Evolutionary conservation across 768 basidiomycete genomes (phyloP).

Genomic region (Tulasnella sp.): DNA sequence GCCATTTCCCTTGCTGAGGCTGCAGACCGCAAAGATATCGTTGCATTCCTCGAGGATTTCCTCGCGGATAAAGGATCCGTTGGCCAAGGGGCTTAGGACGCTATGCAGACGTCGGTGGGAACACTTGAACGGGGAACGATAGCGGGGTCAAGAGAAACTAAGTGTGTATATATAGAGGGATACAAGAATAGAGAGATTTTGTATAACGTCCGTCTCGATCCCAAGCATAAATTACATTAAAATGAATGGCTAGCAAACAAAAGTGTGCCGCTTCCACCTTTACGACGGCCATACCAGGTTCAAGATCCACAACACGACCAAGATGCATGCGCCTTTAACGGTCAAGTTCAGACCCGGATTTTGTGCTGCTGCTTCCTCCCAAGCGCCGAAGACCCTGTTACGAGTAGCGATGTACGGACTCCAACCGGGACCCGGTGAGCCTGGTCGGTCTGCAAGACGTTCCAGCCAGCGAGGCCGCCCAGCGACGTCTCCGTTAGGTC

Average conservation of each 20-base stretch:
- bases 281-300: slow-evolving; percentile 57
- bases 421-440: slow-evolving; percentile 32
- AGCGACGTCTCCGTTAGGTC: neutral
- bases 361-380: slow-evolving; percentile 35
- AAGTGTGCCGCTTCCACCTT: slow-evolving; percentile 26
- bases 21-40: slow-evolving; percentile 56
- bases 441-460: slow-evolving; percentile 44
- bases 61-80: slow-evolving; percentile 12
- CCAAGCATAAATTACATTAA: neutral
- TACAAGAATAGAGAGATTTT: neutral
- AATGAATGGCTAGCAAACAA: neutral
- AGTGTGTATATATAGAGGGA: too few species aligned
- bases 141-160: too few species aligned
- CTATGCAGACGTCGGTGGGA: neutral
- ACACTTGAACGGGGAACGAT: neutral
- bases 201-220: neutral
- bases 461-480: slow-evolving; percentile 49
- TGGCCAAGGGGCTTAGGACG: slow-evolving; percentile 10
- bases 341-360: slow-evolving; percentile 45
- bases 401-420: slow-evolving; percentile 34
- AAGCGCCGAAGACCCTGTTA: slow-evolving; percentile 36
- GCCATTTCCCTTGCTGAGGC: slow-evolving; percentile 58
- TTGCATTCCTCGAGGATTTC: slow-evolving; percentile 37
- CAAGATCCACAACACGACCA: slow-evolving; percentile 57
- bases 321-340: slow-evolving; percentile 44